A percentile compares a stretch with the other conserved stretches of the same genome.
phyloP scores from a whole-genome alignment of 2,329 filamentous ascomycete genomes.

The Pseudogymnoascus pannorum region DNA sequence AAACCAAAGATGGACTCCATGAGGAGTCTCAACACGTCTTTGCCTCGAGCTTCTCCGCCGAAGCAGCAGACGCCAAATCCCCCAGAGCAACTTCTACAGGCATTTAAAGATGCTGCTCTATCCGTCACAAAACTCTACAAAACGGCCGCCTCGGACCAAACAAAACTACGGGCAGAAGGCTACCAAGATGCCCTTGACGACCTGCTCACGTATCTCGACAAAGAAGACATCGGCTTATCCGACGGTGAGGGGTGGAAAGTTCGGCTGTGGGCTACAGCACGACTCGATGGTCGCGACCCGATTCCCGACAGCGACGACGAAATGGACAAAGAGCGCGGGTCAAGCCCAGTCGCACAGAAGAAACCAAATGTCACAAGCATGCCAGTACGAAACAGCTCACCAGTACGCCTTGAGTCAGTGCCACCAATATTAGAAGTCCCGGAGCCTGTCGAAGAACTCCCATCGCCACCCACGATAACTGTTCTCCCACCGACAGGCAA shows the following conservation, averaged over 20 bases:
- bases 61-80: constrained; percentile 36
- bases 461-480: constrained; percentile 16
- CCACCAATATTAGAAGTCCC: constrained; percentile 20
- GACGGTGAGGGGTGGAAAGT: constrained; percentile 69
- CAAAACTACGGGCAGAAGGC: constrained; percentile 68
- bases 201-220: constrained; percentile 76
- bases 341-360: constrained; percentile 51
- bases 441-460: constrained; percentile 13
- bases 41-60: constrained; percentile 44
- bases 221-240: constrained; percentile 66
- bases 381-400: constrained; percentile 28
- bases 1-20: constrained; percentile 51
- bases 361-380: constrained; percentile 38
- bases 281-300: constrained; percentile 55
- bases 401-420: constrained; percentile 34
- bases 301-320: constrained; percentile 63
- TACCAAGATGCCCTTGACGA: constrained; percentile 95
- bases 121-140: constrained; percentile 97
- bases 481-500: constrained; percentile 45
- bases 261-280: constrained; percentile 60
- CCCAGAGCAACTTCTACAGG: constrained; percentile 66
- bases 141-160: constrained; percentile 71
- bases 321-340: constrained; percentile 49
- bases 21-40: constrained; percentile 53
- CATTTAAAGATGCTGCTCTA: constrained; percentile 86